Base-by-base conservation (phyloP, 1,284 basidiomycete species). In the Sporisorium exsertum region DNA sequence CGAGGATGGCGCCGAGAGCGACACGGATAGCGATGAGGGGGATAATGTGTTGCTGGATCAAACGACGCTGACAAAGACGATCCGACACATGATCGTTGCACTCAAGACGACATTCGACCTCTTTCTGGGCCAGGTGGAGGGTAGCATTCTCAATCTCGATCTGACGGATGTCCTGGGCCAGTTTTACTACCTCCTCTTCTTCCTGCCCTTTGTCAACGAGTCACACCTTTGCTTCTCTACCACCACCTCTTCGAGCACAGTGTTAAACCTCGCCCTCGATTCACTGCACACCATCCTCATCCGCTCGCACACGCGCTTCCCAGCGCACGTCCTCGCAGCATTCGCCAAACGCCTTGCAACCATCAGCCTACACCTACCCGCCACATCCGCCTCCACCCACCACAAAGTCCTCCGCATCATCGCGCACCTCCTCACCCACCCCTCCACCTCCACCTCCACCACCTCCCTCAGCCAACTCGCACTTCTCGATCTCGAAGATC, bases 101-200 rank as follows among this genome's bases (percentile, higher is more conserved):
- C 94, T 99, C 79, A 91, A 93, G 64, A 97, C 97, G 35, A 96
- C 95, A 5, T 97, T 98, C 81, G 95, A 99, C 84, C 90, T 99
- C 55, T 90, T 99, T 47, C 92, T 92, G 18, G 97, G 96, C 13
- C 97, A 99, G 90, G 95, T 95, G 90, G 96, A 99, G 88, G 93
- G 95, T 24, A 27, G 42, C 12, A 57, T 76, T 4, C 89, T 99
- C 78, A 95, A 96, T 82, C 93, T 99, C 82, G 97, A 99, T 88
- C 88, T 99, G 54, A 90, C 88, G 78, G 96, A 97, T 81, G 95
- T 99, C 84, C 89, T 95, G 82, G 90, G 90, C 60, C 89, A 90
- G 46, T 88, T 95, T 16, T 95, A 94, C 86, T 87, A 89, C 37
- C 87, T 89, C 49, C 82, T 90, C 12, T 75, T 75, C 57, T 71